Evolutionary conservation across 192 early-diverging fungal species (phyloP).

Genomic region (Umbelopsis sp.): DNA sequence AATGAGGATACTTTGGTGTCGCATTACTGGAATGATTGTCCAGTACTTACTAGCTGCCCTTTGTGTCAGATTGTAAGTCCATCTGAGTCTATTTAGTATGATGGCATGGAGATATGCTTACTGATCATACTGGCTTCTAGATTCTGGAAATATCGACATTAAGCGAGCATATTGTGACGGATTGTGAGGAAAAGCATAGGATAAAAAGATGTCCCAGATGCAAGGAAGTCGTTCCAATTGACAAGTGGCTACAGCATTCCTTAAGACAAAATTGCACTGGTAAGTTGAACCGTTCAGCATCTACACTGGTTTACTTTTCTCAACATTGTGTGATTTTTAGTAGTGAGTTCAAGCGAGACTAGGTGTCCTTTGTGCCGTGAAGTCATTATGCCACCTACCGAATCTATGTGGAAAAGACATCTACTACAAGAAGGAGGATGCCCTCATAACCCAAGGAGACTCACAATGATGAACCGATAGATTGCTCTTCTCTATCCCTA

Average conservation of each 20-base stretch:
- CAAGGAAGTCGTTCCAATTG: constrained; percentile 26
- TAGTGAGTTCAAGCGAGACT: constrained; percentile 9
- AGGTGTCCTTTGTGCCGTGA: constrained; percentile 53
- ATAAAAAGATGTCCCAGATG: constrained; percentile 59
- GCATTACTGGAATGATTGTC: constrained; percentile 81
- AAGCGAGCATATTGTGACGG: constrained; percentile 61
- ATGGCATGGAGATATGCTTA: neutral
- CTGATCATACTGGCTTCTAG: constrained; percentile 38
- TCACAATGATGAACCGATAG: neutral
- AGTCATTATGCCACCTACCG: constrained; percentile 54
- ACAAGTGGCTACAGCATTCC: constrained; percentile 34
- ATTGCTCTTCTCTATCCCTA: neutral
- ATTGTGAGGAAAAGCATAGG: constrained; percentile 62
- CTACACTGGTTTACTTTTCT: neutral
- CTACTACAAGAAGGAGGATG: constrained; percentile 57
- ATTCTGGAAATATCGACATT: constrained; percentile 73
- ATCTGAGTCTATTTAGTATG: neutral
- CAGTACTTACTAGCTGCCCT: constrained; percentile 68
- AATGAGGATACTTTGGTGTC: constrained; percentile 70
- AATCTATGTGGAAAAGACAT: constrained; percentile 67
- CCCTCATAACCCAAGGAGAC: constrained; percentile 43
- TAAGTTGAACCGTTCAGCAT: neutral
- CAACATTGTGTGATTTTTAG: neutral
- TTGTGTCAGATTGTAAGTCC: constrained; percentile 67
- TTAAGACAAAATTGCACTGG: constrained; percentile 29